Conservation (phyloP, 139 green algal species). For the Tetradesmus lagerheimii region DNA sequence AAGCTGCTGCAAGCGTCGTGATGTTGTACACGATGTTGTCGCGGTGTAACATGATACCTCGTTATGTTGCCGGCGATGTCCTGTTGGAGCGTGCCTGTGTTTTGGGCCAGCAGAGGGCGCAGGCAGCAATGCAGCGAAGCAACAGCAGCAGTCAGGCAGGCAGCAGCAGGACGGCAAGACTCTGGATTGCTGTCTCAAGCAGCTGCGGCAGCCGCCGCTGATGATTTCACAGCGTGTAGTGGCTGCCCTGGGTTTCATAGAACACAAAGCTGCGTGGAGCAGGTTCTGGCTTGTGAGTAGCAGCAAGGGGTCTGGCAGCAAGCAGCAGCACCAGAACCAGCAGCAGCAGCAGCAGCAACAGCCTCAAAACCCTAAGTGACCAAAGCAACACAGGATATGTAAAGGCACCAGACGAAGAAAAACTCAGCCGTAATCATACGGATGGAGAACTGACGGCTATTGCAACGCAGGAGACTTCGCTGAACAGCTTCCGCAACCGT, state of each 20-base stretch:
- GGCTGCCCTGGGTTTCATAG: too few species aligned
- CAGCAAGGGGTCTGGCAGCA: too few species aligned
- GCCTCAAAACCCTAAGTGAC: background rate
- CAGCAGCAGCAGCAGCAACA: background rate
- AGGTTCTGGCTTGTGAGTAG: too few species aligned
- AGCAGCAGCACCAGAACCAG: background rate
- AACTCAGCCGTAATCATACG: too few species aligned
- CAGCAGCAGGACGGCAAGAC: too few species aligned
- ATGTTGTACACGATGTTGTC: background rate
- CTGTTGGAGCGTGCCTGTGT: background rate
- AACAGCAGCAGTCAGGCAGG: background rate
- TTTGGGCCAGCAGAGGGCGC: background rate
- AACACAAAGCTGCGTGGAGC: too few species aligned
- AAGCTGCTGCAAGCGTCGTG: constrained; percentile 19
- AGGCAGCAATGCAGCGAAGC: background rate
- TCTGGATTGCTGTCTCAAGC: too few species aligned
- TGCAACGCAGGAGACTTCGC: background rate
- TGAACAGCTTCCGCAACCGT: background rate
- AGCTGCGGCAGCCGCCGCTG: too few species aligned
- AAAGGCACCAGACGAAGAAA: too few species aligned
- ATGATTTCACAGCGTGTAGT: too few species aligned
- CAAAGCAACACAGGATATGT: background rate
- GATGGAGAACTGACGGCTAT: too few species aligned
- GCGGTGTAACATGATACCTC: constrained; percentile 12
- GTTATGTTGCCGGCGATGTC: background rate